Conservation (phyloP, 2,329 filamentous ascomycete genomes). For the Calonectria hongkongensis region DNA sequence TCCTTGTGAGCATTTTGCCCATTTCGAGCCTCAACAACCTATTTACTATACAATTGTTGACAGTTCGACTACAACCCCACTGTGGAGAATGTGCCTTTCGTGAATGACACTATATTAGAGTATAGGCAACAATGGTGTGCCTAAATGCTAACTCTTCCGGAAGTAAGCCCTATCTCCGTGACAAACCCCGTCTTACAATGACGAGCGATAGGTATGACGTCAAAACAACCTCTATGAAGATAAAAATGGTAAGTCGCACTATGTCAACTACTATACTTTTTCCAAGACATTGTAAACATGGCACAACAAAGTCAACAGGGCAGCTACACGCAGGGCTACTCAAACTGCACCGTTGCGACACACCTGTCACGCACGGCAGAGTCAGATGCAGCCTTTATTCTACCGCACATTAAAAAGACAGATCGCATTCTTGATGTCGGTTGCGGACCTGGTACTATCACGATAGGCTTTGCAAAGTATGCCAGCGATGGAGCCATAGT, state of each 20-base stretch:
- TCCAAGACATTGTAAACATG: conserved; percentile 25
- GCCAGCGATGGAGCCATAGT: conserved; percentile 57
- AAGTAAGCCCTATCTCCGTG: conserved; percentile 19
- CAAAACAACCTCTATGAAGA: background rate
- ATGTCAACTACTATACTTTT: background rate
- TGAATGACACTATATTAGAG: background rate
- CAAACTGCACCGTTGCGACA: conserved; percentile 59
- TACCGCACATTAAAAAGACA: conserved; percentile 62
- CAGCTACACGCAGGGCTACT: conserved; percentile 63
- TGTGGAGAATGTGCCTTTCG: no score
- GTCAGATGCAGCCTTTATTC: conserved; percentile 64
- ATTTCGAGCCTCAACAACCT: no score
- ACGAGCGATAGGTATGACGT: background rate
- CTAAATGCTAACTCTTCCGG: background rate
- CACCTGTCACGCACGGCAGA: conserved; percentile 64
- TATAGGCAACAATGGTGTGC: background rate
- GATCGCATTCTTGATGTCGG: conserved; percentile 68
- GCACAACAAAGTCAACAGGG: conserved; percentile 10
- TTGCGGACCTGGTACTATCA: conserved; percentile 70
- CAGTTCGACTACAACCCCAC: no score
- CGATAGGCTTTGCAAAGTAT: conserved; percentile 61
- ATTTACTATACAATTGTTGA: no score
- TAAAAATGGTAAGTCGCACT: background rate
- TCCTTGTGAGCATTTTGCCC: no score
- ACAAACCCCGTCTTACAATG: background rate